phyloP scores from a whole-genome alignment of 2,329 filamentous ascomycete species.

The Fusarium torulosum region DNA sequence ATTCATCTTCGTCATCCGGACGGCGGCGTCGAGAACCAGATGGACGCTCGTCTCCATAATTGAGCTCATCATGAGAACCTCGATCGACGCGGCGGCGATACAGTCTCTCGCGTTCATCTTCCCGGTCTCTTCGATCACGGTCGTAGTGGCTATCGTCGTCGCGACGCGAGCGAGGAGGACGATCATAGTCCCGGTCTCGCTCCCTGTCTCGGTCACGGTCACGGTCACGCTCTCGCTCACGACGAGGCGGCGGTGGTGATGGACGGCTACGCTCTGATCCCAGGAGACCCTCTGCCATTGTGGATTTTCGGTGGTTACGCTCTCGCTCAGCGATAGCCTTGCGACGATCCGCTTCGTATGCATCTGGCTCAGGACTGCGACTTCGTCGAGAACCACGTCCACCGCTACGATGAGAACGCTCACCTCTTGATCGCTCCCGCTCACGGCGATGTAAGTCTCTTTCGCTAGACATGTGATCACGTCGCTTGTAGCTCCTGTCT shows the following conservation, averaged over 20 bases:
- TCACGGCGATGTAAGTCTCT: constrained; percentile 71
- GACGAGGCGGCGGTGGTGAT: constrained; percentile 52
- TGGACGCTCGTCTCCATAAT: constrained; percentile 84
- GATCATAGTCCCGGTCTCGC: constrained; percentile 61
- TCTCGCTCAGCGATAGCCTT: constrained; percentile 95
- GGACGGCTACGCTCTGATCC: constrained; percentile 64
- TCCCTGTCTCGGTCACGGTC: constrained; percentile 57
- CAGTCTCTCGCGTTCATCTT: constrained; percentile 88
- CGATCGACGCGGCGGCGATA: constrained; percentile 85
- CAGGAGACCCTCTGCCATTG: constrained; percentile 73
- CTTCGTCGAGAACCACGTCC: constrained; percentile 73
- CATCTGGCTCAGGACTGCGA: constrained; percentile 90
- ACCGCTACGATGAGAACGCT: constrained; percentile 71
- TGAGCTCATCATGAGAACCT: constrained; percentile 86
- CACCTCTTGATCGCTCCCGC: constrained; percentile 68
- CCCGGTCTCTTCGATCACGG: constrained; percentile 86
- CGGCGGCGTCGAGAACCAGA: constrained; percentile 78
- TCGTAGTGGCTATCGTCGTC: constrained; percentile 80
- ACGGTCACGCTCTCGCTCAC: constrained; percentile 33
- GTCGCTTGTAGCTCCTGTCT: constrained; percentile 73
- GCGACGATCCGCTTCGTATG: constrained; percentile 94
- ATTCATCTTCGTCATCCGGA: constrained; percentile 81
- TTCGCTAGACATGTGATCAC: constrained; percentile 67
- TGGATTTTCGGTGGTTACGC: constrained; percentile 87
- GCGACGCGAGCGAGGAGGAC: constrained; percentile 66